Base-by-base conservation (phyloP, 73 alveolate species). In the Tetrahymena borealis region DNA sequence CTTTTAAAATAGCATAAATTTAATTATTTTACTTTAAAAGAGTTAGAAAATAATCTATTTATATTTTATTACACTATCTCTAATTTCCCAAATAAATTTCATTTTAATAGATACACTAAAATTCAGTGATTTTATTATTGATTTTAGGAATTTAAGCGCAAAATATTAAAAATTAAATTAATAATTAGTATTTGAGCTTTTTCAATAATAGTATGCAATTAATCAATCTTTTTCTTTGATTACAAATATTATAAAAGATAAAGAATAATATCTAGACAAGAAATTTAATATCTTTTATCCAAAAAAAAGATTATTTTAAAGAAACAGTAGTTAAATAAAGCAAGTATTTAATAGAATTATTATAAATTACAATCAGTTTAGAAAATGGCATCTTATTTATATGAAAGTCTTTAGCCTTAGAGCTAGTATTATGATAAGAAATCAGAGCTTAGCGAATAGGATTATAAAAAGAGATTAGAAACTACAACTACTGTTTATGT, bases 401-500 rank as follows among this genome's bases (percentile, higher is more conserved):
- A 95, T 91, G 96, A 95, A 42, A 39, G 90, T 91, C 95, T 94
- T 33, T 90, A 94, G 91, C 97, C 97, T 7, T 90, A 78, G 16
- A 91, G 96, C 33, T 41, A 94, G 79, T 95, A 97, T 95, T 94
- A 94, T 90, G 99, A 97, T 90, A 94, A 94, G 90, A 90, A 94
- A 39, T 91, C 97, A 78, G 97, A 96, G 24, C 95, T 94, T 40
- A 38, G 96, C 38, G 90, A 94, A 79, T 98, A 97, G 39, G 98
- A 97, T 43, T 97, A 97, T 90, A 92, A 90, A 79, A 98, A 97
- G 41, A 97, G 95, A 93, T 91, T 98, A 39, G 91, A 94, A 38
- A 91, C 94, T 36, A 97, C 99, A 24, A 91, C 98, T 13, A 98
- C 99, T 33, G 96, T 99, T 79, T 99, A 99, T 94, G 98, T 99